Conservation (phyloP, 2,329 filamentous ascomycete species). For the Colletotrichum theobromicola region DNA sequence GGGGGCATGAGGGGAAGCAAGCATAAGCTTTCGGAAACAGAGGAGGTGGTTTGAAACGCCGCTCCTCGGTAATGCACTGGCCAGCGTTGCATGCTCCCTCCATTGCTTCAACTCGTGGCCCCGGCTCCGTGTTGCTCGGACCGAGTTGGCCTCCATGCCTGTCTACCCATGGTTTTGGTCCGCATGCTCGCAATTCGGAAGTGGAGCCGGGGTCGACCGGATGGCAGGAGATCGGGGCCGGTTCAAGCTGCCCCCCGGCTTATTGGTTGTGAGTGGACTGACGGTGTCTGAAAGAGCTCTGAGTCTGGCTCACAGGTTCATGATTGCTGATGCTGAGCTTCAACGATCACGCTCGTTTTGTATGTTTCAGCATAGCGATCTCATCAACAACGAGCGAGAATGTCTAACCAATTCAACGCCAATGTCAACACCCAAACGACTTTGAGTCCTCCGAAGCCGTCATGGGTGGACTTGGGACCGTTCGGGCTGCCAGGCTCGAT, state of each 20-base stretch:
- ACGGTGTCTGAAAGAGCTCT: background rate
- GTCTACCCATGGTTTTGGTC: background rate
- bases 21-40: slow-evolving; percentile 10
- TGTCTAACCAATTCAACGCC: background rate
- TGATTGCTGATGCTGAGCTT: background rate
- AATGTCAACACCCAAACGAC: background rate
- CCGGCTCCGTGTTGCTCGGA: background rate
- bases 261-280: background rate
- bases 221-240: background rate
- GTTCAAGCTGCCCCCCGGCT: background rate
- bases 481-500: background rate
- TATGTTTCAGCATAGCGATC: background rate
- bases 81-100: background rate
- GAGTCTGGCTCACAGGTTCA: background rate
- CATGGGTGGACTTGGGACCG: background rate
- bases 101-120: background rate
- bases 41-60: background rate
- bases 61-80: background rate
- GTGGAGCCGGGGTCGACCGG: background rate
- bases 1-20: background rate
- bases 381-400: background rate
- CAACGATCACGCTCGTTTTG: background rate
- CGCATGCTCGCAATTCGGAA: background rate
- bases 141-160: background rate
- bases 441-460: background rate